These are phyloP conservation scores for Scheffersomyces stambukii DNA, from an alignment of 1,139 yeast genomes.

Conservation along the genomic window DNA sequence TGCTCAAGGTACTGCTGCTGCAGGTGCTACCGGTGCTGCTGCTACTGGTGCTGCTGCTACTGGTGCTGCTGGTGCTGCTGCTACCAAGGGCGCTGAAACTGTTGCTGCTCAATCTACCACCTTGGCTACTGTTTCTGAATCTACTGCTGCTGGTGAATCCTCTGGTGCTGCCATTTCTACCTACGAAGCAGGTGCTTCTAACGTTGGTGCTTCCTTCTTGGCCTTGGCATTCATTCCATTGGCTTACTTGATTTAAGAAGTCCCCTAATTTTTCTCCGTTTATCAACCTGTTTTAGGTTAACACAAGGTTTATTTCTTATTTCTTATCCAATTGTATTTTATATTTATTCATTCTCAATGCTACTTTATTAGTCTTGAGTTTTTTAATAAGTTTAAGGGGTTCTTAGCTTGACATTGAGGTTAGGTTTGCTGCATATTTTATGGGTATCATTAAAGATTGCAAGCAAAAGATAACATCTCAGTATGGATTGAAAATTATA, in stretches of 20 bases:
- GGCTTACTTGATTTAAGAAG: constrained; percentile 18
- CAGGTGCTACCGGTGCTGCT: constrained; percentile 8
- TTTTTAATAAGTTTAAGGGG: too few relatives aligned
- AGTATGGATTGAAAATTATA: too few relatives aligned
- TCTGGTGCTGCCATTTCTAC: constrained; percentile 21
- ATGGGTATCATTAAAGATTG: too few relatives aligned
- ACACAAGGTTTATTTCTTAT: constrained; percentile 5
- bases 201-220: constrained; percentile 21
- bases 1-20: constrained; percentile 9
- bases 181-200: constrained; percentile 20
- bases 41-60: constrained; percentile 7
- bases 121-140: neutral
- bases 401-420: constrained; percentile 1
- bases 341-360: too few relatives aligned
- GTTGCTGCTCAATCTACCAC: constrained; percentile 6
- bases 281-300: constrained; percentile 7
- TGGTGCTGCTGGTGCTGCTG: constrained; percentile 10
- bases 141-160: constrained; percentile 23
- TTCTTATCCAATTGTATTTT: constrained; percentile 1
- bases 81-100: constrained; percentile 6
- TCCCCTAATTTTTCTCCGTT: constrained; percentile 1
- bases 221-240: constrained; percentile 25
- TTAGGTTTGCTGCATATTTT: too few relatives aligned
- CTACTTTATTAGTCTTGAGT: too few relatives aligned
- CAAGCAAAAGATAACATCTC: too few relatives aligned